A percentile compares a stretch with the other conserved stretches of the same genome.
These are phyloP conservation scores for Aspergillus fischeri DNA, from an alignment of 2,329 filamentous ascomycete species.

Conservation along the genomic window DNA sequence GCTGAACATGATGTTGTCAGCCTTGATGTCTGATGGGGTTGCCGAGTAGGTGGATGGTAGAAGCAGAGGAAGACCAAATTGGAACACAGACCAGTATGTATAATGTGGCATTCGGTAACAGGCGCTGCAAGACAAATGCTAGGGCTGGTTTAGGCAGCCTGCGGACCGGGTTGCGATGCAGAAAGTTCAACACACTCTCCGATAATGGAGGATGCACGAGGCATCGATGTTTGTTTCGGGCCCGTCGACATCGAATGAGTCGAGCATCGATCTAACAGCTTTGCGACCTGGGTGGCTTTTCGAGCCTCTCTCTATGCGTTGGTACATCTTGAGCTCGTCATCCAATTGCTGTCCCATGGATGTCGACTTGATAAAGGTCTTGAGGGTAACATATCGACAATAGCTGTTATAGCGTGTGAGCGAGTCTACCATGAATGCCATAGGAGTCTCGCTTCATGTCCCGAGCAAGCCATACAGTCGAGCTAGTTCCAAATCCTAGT, in stretches of 20 bases:
- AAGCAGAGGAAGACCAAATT: constrained; percentile 1
- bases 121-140: constrained; percentile 32
- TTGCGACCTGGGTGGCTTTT: constrained; percentile 26
- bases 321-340: constrained; percentile 44
- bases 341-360: constrained; percentile 28
- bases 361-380: constrained; percentile 25
- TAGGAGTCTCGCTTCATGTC: constrained; percentile 26
- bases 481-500: constrained; percentile 34
- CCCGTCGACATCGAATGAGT: constrained; percentile 32
- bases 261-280: constrained; percentile 28
- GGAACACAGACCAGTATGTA: constrained; percentile 42
- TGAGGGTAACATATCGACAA: constrained; percentile 28
- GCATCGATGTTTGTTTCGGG: constrained; percentile 30
- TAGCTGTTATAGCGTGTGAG: constrained; percentile 11
- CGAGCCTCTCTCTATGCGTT: constrained; percentile 29
- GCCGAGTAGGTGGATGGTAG: constrained; percentile 5
- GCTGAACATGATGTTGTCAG: constrained; percentile 46
- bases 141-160: constrained; percentile 35
- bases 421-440: background rate
- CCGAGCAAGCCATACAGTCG: constrained; percentile 35
- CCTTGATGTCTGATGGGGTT: constrained; percentile 38
- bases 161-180: constrained; percentile 38
- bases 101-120: constrained; percentile 45
- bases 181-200: constrained; percentile 39
- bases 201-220: constrained; percentile 42